These are phyloP conservation scores for Geotrichum cucujoidarum DNA, from an alignment of 1,139 yeast genomes.

Conservation along the genomic window DNA sequence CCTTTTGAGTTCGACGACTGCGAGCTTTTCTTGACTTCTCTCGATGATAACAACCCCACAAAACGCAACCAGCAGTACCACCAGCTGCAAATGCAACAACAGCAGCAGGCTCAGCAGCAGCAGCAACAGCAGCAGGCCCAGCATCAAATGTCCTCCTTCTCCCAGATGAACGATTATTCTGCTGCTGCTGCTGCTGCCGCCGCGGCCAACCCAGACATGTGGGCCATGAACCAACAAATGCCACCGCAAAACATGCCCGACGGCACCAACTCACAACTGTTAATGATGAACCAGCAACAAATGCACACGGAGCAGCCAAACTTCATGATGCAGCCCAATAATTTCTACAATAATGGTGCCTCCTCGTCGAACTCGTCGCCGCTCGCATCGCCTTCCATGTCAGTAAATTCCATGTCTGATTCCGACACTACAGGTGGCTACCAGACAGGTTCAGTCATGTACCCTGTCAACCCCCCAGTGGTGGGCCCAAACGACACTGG, in stretches of 20 bases:
- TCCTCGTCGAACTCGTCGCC: conserved; percentile 15
- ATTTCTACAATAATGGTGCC: conserved; percentile 4
- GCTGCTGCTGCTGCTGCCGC: conserved; percentile 2
- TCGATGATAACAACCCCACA: conserved; percentile 20
- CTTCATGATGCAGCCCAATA: conserved; percentile 11
- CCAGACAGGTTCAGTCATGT: conserved; percentile 6
- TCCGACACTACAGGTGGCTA: conserved; percentile 13
- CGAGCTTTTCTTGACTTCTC: conserved; percentile 26
- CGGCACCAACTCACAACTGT: neutral
- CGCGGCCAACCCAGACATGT: conserved; percentile 8
- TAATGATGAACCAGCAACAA: neutral
- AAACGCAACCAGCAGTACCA: neutral
- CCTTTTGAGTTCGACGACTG: conserved; percentile 29
- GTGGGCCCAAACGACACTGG: conserved; percentile 4
- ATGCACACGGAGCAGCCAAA: conserved; percentile 3
- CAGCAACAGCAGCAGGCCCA: neutral
- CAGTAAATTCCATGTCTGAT: conserved; percentile 14
- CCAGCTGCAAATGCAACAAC: conserved; percentile 1
- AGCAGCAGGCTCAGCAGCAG: conserved; percentile 4
- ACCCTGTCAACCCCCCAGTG: neutral
- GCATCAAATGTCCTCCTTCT: no score
- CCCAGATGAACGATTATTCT: neutral
- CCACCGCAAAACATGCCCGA: conserved; percentile 7
- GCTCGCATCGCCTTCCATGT: conserved; percentile 16
- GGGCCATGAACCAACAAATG: conserved; percentile 11